A percentile compares a stretch with the other conserved stretches of the same genome.
Conservation (phyloP, 1,139 yeast species). For the Suhomyces guaymorum region DNA sequence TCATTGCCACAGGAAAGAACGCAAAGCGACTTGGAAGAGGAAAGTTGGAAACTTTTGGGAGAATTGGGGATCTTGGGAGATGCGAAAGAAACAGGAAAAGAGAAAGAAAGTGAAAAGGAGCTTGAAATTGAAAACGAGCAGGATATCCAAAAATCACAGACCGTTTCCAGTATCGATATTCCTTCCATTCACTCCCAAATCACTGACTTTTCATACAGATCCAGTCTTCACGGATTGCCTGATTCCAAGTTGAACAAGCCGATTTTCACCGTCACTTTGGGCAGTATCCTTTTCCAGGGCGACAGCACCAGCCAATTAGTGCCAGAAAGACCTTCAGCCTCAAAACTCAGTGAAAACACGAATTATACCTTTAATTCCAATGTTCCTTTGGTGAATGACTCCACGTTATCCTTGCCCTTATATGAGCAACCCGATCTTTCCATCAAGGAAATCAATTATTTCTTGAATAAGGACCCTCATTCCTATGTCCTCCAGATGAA, state of each 20-base stretch:
- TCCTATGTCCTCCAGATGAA: conserved; percentile 41
- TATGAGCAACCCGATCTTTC: conserved; percentile 22
- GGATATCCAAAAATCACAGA: background rate
- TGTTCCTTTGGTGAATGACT: conserved; percentile 42
- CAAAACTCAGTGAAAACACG: background rate
- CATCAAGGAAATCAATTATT: conserved; percentile 23
- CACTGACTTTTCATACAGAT: conserved; percentile 23
- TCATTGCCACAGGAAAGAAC: conserved; percentile 15
- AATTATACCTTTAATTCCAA: conserved; percentile 43
- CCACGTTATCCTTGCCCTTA: conserved; percentile 37
- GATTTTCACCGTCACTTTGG: conserved; percentile 40
- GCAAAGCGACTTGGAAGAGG: conserved; percentile 16
- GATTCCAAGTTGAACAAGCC: conserved; percentile 22
- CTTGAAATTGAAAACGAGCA: too few relatives aligned
- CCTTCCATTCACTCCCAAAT: conserved; percentile 20
- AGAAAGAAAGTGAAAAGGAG: too few relatives aligned
- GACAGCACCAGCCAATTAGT: conserved; percentile 8
- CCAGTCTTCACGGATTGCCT: conserved; percentile 18
- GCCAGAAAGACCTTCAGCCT: conserved; percentile 4
- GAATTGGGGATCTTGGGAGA: conserved; percentile 22
- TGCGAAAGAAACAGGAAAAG: conserved; percentile 3
- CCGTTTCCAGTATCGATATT: conserved; percentile 2
- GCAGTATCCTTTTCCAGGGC: conserved; percentile 35
- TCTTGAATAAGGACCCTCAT: conserved; percentile 20
- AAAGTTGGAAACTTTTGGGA: conserved; percentile 25